Percentiles rank a stretch among this genome's conserved stretches.
Evolutionary conservation across 768 basidiomycete species (phyloP).

Genomic region (Termitomyces bulborhizus): DNA sequence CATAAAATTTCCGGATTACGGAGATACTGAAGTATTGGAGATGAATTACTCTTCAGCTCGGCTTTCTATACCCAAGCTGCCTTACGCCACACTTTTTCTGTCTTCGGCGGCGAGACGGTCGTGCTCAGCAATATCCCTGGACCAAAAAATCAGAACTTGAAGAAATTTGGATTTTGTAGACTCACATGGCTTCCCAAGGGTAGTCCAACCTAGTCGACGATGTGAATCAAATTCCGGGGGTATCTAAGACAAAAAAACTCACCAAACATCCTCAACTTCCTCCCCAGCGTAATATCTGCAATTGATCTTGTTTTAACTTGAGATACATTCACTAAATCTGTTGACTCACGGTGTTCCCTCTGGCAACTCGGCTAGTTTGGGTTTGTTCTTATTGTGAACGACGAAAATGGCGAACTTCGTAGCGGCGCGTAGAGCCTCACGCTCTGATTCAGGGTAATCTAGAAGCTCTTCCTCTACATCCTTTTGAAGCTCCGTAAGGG

Average conservation of each 20-base stretch:
- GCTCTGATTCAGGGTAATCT: slow-evolving; percentile 62
- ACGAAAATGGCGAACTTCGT: slow-evolving; percentile 93
- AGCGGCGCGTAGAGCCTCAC: slow-evolving; percentile 52
- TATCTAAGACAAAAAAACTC: slow-evolving; percentile 19
- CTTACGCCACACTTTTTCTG: slow-evolving; percentile 16
- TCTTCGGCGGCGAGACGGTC: slow-evolving; percentile 53
- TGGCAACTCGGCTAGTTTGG: slow-evolving; percentile 75
- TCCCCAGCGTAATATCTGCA: slow-evolving; percentile 72
- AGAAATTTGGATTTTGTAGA: background rate
- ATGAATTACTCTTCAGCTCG: no score
- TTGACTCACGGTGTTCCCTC: slow-evolving; percentile 50
- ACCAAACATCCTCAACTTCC: slow-evolving; percentile 72
- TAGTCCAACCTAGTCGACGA: slow-evolving; percentile 64
- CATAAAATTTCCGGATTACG: no score
- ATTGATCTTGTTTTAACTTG: slow-evolving; percentile 21
- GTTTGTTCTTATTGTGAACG: slow-evolving; percentile 90
- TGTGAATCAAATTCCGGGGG: background rate
- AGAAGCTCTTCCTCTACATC: slow-evolving; percentile 76
- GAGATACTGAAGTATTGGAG: background rate
- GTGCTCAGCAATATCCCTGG: slow-evolving; percentile 72
- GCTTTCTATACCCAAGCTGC: background rate
- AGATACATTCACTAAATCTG: background rate
- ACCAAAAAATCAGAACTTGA: background rate
- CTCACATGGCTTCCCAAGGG: slow-evolving; percentile 78
- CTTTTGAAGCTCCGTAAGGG: slow-evolving; percentile 80